Conservation (phyloP, 75 land plant genomes). For the Cryptomeria japonica region DNA sequence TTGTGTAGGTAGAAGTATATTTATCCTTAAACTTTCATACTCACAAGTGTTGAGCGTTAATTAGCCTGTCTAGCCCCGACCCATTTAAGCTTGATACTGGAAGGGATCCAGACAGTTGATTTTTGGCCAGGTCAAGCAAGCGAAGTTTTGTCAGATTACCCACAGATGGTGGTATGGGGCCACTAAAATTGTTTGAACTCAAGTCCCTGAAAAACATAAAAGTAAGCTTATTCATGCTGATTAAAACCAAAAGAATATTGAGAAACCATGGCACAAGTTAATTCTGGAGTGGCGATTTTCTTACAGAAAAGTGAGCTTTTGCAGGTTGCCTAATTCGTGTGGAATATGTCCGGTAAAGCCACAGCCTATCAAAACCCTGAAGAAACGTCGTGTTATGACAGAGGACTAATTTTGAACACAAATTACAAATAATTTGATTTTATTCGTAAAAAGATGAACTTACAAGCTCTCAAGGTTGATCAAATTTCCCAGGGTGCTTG, state of each 20-base stretch:
- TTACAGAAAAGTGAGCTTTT: conserved; percentile 57
- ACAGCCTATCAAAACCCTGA: conserved; percentile 53
- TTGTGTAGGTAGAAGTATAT: background rate
- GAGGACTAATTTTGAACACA: background rate
- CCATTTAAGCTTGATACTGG: conserved; percentile 47
- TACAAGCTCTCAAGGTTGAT: conserved; percentile 44
- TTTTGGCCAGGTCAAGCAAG: conserved; percentile 65
- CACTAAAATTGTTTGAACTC: conserved; percentile 67
- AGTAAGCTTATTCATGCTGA: background rate
- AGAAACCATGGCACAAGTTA: background rate
- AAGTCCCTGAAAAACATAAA: conserved; percentile 41
- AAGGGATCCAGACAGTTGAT: conserved; percentile 56
- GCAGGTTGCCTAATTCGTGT: conserved; percentile 50
- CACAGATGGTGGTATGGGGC: conserved; percentile 57
- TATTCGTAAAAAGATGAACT: background rate
- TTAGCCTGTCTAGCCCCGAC: conserved; percentile 53
- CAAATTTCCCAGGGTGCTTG: conserved; percentile 43
- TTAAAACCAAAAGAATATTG: background rate
- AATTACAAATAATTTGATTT: background rate
- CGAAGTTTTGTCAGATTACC: conserved; percentile 62
- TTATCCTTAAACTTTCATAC: conserved; percentile 14
- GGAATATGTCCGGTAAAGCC: conserved; percentile 56
- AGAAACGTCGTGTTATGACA: conserved; percentile 3
- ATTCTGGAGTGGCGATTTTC: conserved; percentile 12
- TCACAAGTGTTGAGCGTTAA: conserved; percentile 64